These are phyloP conservation scores for Ogataea hybrid DNA, from an alignment of 1,139 yeast genomes.

Conservation along the genomic window DNA sequence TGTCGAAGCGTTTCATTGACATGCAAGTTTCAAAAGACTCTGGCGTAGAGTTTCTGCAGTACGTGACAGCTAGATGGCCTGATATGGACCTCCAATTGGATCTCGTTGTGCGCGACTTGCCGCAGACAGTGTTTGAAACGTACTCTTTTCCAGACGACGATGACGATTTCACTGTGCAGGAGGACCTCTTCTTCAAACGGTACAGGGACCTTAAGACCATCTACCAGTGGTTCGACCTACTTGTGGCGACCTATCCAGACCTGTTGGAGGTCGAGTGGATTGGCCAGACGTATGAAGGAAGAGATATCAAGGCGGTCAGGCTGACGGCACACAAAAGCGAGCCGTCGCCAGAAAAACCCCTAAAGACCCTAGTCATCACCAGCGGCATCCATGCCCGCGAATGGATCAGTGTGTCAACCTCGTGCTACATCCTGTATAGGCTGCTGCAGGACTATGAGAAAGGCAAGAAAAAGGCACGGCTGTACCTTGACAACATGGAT, in stretches of 20 bases:
- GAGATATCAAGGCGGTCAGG: conserved; percentile 66
- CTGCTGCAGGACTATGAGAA: conserved; percentile 51
- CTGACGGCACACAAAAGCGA: conserved; percentile 42
- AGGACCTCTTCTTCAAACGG: conserved; percentile 55
- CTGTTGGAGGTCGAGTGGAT: conserved; percentile 58
- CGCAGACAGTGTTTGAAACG: conserved; percentile 54
- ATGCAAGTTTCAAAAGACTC: conserved; percentile 33
- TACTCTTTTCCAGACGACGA: conserved; percentile 37
- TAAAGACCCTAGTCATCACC: conserved; percentile 71
- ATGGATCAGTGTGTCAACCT: conserved; percentile 79
- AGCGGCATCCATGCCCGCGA: conserved; percentile 92
- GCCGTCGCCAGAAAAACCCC: conserved; percentile 29
- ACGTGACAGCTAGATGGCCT: conserved; percentile 14
- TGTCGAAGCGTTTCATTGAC: conserved; percentile 38
- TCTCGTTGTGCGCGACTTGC: conserved; percentile 52
- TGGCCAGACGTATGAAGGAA: conserved; percentile 74
- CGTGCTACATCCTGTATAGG: conserved; percentile 58
- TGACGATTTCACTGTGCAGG: conserved; percentile 1
- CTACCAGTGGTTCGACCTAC: conserved; percentile 65
- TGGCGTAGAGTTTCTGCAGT: conserved; percentile 15
- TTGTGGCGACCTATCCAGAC: conserved; percentile 58
- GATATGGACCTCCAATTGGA: conserved; percentile 32
- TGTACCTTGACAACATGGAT: conserved; percentile 51
- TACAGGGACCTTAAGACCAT: conserved; percentile 70
- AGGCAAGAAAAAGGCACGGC: conserved; percentile 38